phyloP scores from a whole-genome alignment of 192 early-diverging fungal species.

The Podila verticillata region DNA sequence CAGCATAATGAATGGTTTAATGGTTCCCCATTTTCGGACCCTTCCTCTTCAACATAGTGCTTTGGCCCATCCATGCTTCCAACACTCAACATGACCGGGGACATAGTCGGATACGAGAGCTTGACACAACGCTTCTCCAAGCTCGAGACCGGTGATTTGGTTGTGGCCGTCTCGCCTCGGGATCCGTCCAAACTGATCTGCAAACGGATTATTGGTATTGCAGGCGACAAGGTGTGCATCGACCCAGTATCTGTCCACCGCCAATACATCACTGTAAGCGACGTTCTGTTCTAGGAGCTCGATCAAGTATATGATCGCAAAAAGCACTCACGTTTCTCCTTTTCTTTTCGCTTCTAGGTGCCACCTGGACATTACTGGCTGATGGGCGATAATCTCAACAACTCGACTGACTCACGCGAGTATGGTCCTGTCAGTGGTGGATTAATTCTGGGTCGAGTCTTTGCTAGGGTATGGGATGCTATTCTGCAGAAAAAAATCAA shows the following conservation, averaged over 20 bases:
- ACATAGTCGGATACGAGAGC: constrained; percentile 79
- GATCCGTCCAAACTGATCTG: constrained; percentile 73
- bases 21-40: constrained; percentile 7
- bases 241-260: constrained; percentile 74
- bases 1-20: background rate
- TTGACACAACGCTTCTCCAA: constrained; percentile 65
- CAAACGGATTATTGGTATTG: constrained; percentile 86
- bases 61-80: constrained; percentile 94
- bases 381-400: constrained; percentile 89
- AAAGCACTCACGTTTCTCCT: background rate
- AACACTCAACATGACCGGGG: constrained; percentile 85
- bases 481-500: background rate
- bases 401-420: constrained; percentile 89
- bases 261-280: constrained; percentile 69
- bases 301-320: background rate
- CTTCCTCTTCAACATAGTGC: constrained; percentile 51
- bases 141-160: constrained; percentile 78
- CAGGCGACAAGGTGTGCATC: constrained; percentile 82
- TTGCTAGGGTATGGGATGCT: constrained; percentile 59
- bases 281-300: background rate
- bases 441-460: constrained; percentile 80
- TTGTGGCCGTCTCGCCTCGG: constrained; percentile 78
- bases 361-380: constrained; percentile 92
- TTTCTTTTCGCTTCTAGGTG: constrained; percentile 55
- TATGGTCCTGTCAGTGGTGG: constrained; percentile 91